Percentiles rank a stretch among this genome's conserved stretches.
Conservation (phyloP, 2,329 filamentous ascomycete genomes). For the Orbilia javanica region DNA sequence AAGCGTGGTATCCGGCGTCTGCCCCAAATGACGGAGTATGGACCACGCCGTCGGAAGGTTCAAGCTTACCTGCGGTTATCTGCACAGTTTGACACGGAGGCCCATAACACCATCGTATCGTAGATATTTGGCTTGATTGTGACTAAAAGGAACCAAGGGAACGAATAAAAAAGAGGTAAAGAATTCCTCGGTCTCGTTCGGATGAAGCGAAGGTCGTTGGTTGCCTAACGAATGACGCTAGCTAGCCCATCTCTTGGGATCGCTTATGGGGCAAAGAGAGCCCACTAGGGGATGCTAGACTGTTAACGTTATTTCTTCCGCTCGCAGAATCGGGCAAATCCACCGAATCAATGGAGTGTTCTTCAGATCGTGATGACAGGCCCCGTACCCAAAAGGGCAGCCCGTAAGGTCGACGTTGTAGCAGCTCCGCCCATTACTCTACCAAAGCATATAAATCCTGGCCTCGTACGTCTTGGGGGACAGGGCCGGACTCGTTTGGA, state of each 20-base stretch:
- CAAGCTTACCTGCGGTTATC: conserved; percentile 52
- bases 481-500: conserved; percentile 29
- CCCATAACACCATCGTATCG: conserved; percentile 48
- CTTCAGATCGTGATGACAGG: conserved; percentile 54
- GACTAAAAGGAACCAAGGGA: conserved; percentile 55
- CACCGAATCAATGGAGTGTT: conserved; percentile 55
- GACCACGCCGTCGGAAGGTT: conserved; percentile 28
- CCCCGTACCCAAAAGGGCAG: conserved; percentile 55
- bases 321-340: conserved; percentile 56
- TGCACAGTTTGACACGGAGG: conserved; percentile 52
- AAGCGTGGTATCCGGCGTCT: conserved; percentile 34
- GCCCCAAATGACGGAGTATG: conserved; percentile 23
- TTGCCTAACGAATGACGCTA: conserved; percentile 57
- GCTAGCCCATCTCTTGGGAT: conserved; percentile 43
- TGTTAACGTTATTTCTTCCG: conserved; percentile 58
- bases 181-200: conserved; percentile 56
- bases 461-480: conserved; percentile 39
- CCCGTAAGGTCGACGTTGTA: conserved; percentile 42
- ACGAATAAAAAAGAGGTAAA: conserved; percentile 50
- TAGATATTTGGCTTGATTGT: conserved; percentile 53
- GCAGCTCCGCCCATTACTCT: conserved; percentile 37
- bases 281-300: conserved; percentile 38
- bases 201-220: conserved; percentile 55
- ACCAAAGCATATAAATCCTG: conserved; percentile 30
- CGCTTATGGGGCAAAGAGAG: conserved; percentile 49